Evolutionary conservation across 768 basidiomycete genomes (phyloP), one percentile per base, ranked within the genome.

Genomic region (Mycena capillaripes): DNA sequence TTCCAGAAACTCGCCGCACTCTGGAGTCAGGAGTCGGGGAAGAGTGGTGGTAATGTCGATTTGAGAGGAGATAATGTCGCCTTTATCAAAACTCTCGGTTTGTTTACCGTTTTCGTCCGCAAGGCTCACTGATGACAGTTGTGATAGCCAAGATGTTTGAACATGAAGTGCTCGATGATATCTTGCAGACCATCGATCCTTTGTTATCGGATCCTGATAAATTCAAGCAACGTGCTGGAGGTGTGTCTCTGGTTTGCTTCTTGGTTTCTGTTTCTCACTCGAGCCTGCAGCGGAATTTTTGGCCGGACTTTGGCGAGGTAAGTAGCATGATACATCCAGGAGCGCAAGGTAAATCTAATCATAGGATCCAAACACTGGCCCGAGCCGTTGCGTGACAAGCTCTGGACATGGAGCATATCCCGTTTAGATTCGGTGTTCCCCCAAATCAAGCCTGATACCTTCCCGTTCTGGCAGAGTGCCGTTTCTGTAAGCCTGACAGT

Each of bases 301-400:
- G 30, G 86, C 89, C 40, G 96, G 96, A 25, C 77, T 96, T 57
- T 81, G 95, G 66, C 89, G 96, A 72, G 96, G 93, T 92, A 78
- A 62, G 84, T 79, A 38, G 16, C 34, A 40, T 57, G 32, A 21
- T 67, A 23, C 23, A 40, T 23, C 40, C 12, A 36, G 56, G 42
- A 62, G 63, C 53, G 4, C 29, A 55, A 46, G 23, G 25, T 36
- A 52, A 57, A 29, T 32, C 25, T 25, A 38, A 27, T 48, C 71
- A 23, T 34, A 93, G 94, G 95, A 38, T 91, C 93, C 17, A 96
- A 96, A 80, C 94, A 97, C 77, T 97, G 97, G 96, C 84, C 89
- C 0, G 86, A 85, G 64, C 81, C 82, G 44, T 81, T 84, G 42
- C 85, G 86, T 30, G 82, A 88, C 58, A 80, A 82, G 44, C 80